phyloP scores from a whole-genome alignment of 2,329 filamentous ascomycete genomes.

The Plenodomus tracheiphilus region DNA sequence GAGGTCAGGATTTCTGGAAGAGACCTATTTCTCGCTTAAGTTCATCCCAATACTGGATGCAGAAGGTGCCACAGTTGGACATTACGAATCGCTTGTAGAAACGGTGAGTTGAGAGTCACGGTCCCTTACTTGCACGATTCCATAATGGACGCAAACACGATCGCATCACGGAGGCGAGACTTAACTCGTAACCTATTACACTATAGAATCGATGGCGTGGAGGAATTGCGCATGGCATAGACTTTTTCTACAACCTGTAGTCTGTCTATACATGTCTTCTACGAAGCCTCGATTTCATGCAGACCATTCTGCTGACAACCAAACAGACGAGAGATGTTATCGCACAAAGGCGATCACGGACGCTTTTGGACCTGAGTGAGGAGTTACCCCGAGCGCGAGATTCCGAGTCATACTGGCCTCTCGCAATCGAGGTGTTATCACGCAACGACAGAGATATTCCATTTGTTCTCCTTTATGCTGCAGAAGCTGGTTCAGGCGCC shows the following conservation, averaged over 20 bases:
- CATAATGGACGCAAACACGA: no score
- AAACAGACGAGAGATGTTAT: conserved; percentile 17
- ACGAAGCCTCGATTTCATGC: no score
- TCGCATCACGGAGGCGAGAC: no score
- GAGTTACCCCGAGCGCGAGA: conserved; percentile 71
- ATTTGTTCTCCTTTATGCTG: conserved; percentile 31
- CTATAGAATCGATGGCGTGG: no score
- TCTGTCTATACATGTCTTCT: no score
- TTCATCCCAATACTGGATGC: conserved; percentile 71
- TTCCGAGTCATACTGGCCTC: conserved; percentile 70
- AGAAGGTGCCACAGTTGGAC: background rate
- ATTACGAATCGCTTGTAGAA: conserved; percentile 56
- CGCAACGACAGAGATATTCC: conserved; percentile 62
- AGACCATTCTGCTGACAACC: conserved; percentile 9
- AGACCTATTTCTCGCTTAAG: conserved; percentile 78
- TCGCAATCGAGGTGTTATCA: conserved; percentile 68
- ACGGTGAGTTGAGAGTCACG: conserved; percentile 58
- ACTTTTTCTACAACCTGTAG: no score
- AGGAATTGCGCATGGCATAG: no score
- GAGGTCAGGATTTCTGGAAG: conserved; percentile 70
- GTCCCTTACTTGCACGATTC: no score
- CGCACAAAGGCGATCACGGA: conserved; percentile 10
- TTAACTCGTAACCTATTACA: no score
- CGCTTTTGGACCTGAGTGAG: conserved; percentile 51
- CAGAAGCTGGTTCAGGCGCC: conserved; percentile 14